phyloP scores from a whole-genome alignment of 2,329 filamentous ascomycete species.

The Colletotrichum sp. region DNA sequence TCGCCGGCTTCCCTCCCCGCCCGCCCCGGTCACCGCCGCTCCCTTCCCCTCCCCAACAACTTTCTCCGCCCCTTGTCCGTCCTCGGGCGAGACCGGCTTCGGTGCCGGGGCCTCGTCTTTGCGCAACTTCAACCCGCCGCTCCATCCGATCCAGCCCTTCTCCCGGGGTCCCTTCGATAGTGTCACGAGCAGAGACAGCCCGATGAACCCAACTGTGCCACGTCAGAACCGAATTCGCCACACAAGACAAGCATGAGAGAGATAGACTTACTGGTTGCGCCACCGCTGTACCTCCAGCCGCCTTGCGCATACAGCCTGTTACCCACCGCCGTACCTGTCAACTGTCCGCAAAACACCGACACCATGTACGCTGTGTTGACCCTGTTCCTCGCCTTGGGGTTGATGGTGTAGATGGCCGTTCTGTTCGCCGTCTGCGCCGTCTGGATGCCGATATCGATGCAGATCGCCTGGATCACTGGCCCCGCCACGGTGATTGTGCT shows the following conservation, averaged over 20 bases:
- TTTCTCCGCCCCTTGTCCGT: background rate
- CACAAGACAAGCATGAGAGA: background rate
- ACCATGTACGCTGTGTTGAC: constrained; percentile 88
- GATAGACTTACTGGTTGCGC: constrained; percentile 38
- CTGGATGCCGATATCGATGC: constrained; percentile 75
- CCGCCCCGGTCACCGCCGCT: constrained; percentile 2
- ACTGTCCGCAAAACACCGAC: constrained; percentile 74
- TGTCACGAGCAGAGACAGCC: constrained; percentile 13
- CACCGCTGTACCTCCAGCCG: constrained; percentile 55
- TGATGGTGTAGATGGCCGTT: constrained; percentile 71
- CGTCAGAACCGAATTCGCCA: background rate
- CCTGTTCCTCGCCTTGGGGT: constrained; percentile 73
- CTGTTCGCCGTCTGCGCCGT: constrained; percentile 78
- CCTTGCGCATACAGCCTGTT: constrained; percentile 57
- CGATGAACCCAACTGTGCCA: constrained; percentile 18
- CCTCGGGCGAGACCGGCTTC: constrained; percentile 6
- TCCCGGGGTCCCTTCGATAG: constrained; percentile 18
- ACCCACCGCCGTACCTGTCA: constrained; percentile 70
- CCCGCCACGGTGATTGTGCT: constrained; percentile 71
- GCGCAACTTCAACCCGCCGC: constrained; percentile 7
- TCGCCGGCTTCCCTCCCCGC: background rate
- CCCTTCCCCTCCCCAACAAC: background rate
- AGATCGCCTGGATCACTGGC: constrained; percentile 73
- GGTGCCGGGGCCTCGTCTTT: background rate
- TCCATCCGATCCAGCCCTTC: constrained; percentile 20